Evolutionary conservation across 2,329 filamentous ascomycete species (phyloP).

Genomic region (Pyrenophora tritici-repentis): DNA sequence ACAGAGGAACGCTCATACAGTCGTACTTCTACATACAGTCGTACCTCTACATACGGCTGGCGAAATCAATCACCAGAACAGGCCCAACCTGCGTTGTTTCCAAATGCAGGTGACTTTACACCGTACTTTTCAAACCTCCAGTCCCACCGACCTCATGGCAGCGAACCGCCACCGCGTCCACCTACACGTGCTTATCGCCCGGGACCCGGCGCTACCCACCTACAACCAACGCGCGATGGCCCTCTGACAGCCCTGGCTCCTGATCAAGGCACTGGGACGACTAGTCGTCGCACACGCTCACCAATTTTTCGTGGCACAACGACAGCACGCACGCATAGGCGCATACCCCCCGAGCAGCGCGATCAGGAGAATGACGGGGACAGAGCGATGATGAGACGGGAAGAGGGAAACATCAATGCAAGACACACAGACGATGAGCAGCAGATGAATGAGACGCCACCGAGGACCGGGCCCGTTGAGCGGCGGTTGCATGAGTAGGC

Average conservation of each 20-base stretch:
- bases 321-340: slow-evolving; percentile 13
- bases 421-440: slow-evolving; percentile 31
- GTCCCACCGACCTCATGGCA: slow-evolving; percentile 6
- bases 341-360: slow-evolving; percentile 27
- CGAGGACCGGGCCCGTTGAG: slow-evolving; percentile 42
- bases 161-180: background rate
- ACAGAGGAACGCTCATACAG: slow-evolving; percentile 15
- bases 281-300: slow-evolving; percentile 16
- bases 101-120: slow-evolving; percentile 3
- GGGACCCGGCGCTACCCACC: background rate
- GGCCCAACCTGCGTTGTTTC: background rate
- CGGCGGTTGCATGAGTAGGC: slow-evolving; percentile 19
- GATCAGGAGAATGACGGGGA: slow-evolving; percentile 45
- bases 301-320: slow-evolving; percentile 6
- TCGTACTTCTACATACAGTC: slow-evolving; percentile 1
- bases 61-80: background rate
- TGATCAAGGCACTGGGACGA: slow-evolving; percentile 18
- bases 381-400: slow-evolving; percentile 32
- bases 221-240: slow-evolving; percentile 8
- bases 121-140: slow-evolving; percentile 9
- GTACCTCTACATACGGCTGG: background rate
- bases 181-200: slow-evolving; percentile 3
- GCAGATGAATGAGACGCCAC: slow-evolving; percentile 44
- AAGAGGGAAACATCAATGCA: slow-evolving; percentile 23
- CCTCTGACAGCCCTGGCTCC: slow-evolving; percentile 12